A percentile compares a stretch with the other conserved stretches of the same genome.
These are phyloP conservation scores for Schizophyllum commune DNA, from an alignment of 1,284 basidiomycete genomes.

Conservation along the genomic window DNA sequence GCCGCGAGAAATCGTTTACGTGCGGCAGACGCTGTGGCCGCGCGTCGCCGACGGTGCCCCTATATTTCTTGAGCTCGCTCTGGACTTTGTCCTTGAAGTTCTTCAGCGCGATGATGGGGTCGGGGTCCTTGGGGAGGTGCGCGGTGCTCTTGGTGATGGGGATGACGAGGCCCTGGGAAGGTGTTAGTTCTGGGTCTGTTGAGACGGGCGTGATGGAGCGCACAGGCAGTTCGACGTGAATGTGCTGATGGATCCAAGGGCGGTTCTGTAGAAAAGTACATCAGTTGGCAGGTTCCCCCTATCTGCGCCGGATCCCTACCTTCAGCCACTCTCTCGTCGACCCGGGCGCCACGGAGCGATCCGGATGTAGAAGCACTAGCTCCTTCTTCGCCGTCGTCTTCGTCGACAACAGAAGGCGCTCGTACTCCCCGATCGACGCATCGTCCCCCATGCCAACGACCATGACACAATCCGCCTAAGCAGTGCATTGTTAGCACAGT, in stretches of 20 bases:
- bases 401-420: constrained; percentile 85
- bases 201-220: too few relatives aligned
- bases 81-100: constrained; percentile 90
- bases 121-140: constrained; percentile 65
- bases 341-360: constrained; percentile 83
- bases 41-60: constrained; percentile 58
- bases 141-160: constrained; percentile 54
- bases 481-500: too few relatives aligned
- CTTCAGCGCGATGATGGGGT: constrained; percentile 84
- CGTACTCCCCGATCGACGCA: constrained; percentile 85
- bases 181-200: too few relatives aligned
- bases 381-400: constrained; percentile 98
- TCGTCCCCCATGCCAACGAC: constrained; percentile 95
- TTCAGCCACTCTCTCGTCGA: constrained; percentile 96
- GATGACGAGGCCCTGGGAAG: constrained; percentile 50
- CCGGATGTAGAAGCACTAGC: constrained; percentile 88
- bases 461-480: constrained; percentile 90
- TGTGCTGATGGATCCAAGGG: constrained; percentile 91
- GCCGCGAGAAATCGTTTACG: constrained; percentile 86
- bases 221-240: constrained; percentile 85
- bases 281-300: constrained; percentile 6
- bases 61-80: constrained; percentile 82
- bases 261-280: constrained; percentile 51
- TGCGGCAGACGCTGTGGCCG: constrained; percentile 74
- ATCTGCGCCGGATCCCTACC: constrained; percentile 32